Evolutionary conservation across 2,329 filamentous ascomycete species (phyloP), one percentile per base, ranked within the genome.

Genomic region (Apiospora malaysiana): DNA sequence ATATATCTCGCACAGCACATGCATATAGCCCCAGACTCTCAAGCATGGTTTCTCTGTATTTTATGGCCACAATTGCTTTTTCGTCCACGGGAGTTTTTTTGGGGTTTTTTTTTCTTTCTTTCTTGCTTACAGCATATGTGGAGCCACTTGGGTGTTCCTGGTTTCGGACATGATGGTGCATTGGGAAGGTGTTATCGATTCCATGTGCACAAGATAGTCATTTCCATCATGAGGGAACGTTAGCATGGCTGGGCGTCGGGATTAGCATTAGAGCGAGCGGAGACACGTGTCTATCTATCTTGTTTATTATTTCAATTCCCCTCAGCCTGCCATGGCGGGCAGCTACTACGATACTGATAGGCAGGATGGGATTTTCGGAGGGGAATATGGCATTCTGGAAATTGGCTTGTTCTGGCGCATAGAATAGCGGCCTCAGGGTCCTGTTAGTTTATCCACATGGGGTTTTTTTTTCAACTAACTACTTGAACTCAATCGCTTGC

Each of bases 121-220:
- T 37, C 8, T 63, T 63, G 32, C 56, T 63, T 63, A 23, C 56
- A 40, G 56, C 56, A 32, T 63, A n/a, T 40, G 56, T 63, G 56
- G 56, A n/a, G 32, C 56, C 32, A 12, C 56, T n/a, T n/a, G 56
- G 56, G 27, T 63, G 56, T 63, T 63, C n/a, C 32, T 63, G 56
- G 32, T n/a, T 63, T 9, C 32, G 32, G 56, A 10, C 56, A 59
- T 59, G 27, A 59, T 37, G 51, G 51, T 59, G 51, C 51, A 63
- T 63, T 63, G 56, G 56, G 56, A 63, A 63, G 56, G 56, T 63
- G 56, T 63, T 63, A 63, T 63, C 40, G 56, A 40, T 63, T 63
- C 56, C 56, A 10, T 32, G 32, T 63, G 56, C 56, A 40, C 56
- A 40, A 23, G 56, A 63, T n/a, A 23, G 10, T 40, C 32, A 63